These are phyloP conservation scores for Fraxinus greggii DNA, from an alignment of 305 asterid species.

Conservation along the genomic window DNA sequence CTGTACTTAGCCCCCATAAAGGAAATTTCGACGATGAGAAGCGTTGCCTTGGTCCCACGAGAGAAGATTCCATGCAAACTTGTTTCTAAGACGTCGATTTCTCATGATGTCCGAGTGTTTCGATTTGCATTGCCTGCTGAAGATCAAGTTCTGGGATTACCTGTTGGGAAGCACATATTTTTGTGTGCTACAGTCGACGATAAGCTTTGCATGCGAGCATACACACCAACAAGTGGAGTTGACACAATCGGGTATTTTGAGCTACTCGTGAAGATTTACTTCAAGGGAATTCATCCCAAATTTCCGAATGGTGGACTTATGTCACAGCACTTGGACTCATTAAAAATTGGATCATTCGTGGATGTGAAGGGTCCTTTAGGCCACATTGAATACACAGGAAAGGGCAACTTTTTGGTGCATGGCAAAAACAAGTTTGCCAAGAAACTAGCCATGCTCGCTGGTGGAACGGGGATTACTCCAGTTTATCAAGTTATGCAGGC, in stretches of 20 bases:
- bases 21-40: conserved; percentile 36
- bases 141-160: conserved; percentile 65
- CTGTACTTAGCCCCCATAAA: conserved; percentile 48
- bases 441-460: conserved; percentile 81
- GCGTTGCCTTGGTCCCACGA: conserved; percentile 57
- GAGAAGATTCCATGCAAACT: conserved; percentile 74
- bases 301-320: conserved; percentile 84
- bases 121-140: conserved; percentile 66
- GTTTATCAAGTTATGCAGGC: conserved; percentile 89
- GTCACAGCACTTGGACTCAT: conserved; percentile 70
- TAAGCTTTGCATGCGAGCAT: conserved; percentile 90
- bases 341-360: conserved; percentile 48
- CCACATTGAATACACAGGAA: conserved; percentile 78
- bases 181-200: conserved; percentile 59
- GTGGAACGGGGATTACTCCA: conserved; percentile 90
- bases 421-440: conserved; percentile 60
- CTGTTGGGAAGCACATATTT: conserved; percentile 82
- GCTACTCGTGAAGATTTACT: conserved; percentile 70
- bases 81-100: conserved; percentile 47
- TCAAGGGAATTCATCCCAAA: conserved; percentile 59
- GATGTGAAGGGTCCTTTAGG: conserved; percentile 87
- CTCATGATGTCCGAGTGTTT: conserved; percentile 63
- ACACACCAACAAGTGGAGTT: conserved; percentile 70
- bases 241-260: conserved; percentile 71
- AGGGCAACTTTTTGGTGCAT: conserved; percentile 54